Percentiles rank a stretch among this genome's conserved stretches.
Evolutionary conservation across 164 flowering plant genomes (phyloP).

Genomic region (Annona squamosa): DNA sequence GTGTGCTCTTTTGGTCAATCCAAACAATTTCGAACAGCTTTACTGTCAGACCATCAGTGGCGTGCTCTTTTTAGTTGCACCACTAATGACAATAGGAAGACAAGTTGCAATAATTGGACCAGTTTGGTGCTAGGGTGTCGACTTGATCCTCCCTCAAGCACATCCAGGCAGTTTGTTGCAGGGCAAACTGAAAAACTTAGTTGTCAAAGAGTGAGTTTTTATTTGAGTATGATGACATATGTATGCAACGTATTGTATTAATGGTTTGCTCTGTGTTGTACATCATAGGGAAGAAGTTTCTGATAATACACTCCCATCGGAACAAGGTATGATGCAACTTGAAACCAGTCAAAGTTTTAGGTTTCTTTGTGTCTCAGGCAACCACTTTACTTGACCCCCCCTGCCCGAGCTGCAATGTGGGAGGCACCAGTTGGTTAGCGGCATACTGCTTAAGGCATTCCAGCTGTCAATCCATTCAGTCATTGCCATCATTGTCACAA

Average conservation of each 20-base stretch:
- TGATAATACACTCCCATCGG: slow-evolving; percentile 38
- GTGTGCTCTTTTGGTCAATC: no score
- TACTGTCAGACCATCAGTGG: no score
- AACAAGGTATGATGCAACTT: slow-evolving; percentile 26
- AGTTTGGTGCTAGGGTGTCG: not conserved
- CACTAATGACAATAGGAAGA: no score
- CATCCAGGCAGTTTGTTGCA: not conserved
- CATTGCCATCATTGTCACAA: no score
- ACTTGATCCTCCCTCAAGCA: not conserved
- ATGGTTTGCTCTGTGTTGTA: not conserved
- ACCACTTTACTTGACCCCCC: not conserved
- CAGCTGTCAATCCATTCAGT: no score
- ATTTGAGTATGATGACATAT: not conserved
- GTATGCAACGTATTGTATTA: not conserved
- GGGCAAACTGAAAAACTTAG: not conserved
- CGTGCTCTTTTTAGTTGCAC: no score
- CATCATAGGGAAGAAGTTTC: slow-evolving; percentile 34
- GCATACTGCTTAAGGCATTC: no score
- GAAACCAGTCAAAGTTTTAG: not conserved
- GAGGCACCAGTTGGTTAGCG: no score
- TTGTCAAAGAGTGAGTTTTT: not conserved
- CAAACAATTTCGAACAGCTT: no score
- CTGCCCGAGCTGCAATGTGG: no score
- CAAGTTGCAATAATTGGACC: not conserved
- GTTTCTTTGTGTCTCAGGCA: not conserved